Conservation (phyloP, 2,329 filamentous ascomycete species). For the Colletotrichum aenigma region DNA sequence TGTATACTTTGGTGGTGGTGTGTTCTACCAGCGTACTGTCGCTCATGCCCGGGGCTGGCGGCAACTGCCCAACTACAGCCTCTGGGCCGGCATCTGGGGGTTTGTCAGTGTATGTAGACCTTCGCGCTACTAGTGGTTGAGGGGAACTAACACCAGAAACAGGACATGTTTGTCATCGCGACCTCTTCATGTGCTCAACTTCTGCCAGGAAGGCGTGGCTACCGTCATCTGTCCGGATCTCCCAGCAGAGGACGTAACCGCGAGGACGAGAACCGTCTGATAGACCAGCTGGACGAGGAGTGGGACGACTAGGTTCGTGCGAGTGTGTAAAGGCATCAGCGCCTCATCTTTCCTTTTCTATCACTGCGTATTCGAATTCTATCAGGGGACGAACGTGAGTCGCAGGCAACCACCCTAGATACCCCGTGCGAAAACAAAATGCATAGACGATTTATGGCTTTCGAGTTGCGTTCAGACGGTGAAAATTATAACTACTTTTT, state of each 20-base stretch:
- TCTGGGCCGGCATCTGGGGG: constrained; percentile 87
- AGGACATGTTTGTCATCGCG: constrained; percentile 71
- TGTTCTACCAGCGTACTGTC: constrained; percentile 94
- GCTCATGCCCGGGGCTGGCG: constrained; percentile 94
- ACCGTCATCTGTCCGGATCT: constrained; percentile 65
- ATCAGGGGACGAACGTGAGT: constrained; percentile 5
- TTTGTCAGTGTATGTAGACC: constrained; percentile 74
- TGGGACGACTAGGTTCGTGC: constrained; percentile 77
- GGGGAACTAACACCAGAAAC: constrained; percentile 17
- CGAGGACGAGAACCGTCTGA: constrained; percentile 91
- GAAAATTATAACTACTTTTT: not conserved
- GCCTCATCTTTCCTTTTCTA: not conserved
- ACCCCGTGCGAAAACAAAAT: constrained; percentile 11
- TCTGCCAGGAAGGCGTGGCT: constrained; percentile 69
- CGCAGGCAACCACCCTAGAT: constrained; percentile 16
- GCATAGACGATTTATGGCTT: constrained; percentile 13
- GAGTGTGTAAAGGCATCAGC: not conserved
- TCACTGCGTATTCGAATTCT: not conserved
- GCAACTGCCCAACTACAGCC: constrained; percentile 90
- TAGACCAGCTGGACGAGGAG: constrained; percentile 95
- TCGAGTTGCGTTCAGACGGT: not conserved
- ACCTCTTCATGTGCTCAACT: constrained; percentile 73
- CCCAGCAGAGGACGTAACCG: constrained; percentile 53
- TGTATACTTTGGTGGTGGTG: constrained; percentile 89
- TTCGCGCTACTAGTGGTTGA: constrained; percentile 16